Evolutionary conservation across 2,329 filamentous ascomycete species (phyloP), one percentile per base, ranked within the genome.

Genomic region (Coniochaeta sp.): DNA sequence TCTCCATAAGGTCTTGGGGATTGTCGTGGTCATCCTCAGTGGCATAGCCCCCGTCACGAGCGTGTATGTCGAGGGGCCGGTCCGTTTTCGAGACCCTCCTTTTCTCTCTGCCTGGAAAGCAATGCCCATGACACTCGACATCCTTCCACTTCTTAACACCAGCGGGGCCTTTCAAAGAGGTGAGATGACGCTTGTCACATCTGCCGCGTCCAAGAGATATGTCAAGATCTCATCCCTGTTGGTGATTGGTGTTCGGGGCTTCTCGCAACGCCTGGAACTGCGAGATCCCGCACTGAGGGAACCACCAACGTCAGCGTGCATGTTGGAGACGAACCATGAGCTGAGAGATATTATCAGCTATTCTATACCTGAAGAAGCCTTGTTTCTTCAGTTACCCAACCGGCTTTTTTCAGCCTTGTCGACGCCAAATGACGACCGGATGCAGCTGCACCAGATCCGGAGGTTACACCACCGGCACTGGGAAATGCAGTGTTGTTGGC

Each of bases 391-490:
- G 20, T n/a, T 42, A 14, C 10, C 38, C 38, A 42, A 26, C 38
- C 38, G 38, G 38, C 38, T n/a, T 42, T 42, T 22, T 42, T 42
- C 38, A 42, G 38, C 38, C 38, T 42, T 26, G 38, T 42, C 20
- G 12, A 24, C 38, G 20, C 20, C 7, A 42, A 20, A 42, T 42
- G 38, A 42, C 38, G 38, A 42, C 26, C 38, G 26, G 38, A 24
- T 42, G 38, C 38, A 42, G 38, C 38, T 26, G 38, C 14, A 42
- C 38, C 20, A 42, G 10, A 42, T n/a, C n/a, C n/a, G n/a, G n/a
- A n/a, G n/a, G n/a, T n/a, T n/a, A n/a, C n/a, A n/a, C n/a, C n/a
- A n/a, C n/a, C n/a, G n/a, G n/a, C n/a, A n/a, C n/a, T n/a, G n/a
- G n/a, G n/a, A n/a, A n/a, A n/a, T n/a, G n/a, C n/a, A n/a, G n/a